A percentile compares a stretch with the other conserved stretches of the same genome.
Conservation (phyloP, 2,329 filamentous ascomycete species). For the Fusarium duplospermum region DNA sequence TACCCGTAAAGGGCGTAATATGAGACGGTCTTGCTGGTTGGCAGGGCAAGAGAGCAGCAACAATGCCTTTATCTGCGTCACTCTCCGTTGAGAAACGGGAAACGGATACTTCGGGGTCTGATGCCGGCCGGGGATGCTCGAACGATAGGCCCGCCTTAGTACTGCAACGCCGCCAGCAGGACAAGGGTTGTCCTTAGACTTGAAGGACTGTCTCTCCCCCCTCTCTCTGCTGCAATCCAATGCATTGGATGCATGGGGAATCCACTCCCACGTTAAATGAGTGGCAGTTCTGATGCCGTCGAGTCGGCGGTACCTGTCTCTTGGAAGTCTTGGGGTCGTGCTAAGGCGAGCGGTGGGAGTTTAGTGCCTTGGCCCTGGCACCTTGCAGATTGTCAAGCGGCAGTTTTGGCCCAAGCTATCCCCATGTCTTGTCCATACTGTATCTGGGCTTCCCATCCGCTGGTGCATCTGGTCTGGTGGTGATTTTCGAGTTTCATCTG, state of each 20-base stretch:
- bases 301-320: conserved; percentile 6
- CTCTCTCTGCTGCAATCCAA: background rate
- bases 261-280: conserved; percentile 13
- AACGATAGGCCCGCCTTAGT: conserved; percentile 12
- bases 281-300: conserved; percentile 3
- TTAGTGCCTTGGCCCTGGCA: conserved; percentile 26
- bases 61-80: background rate
- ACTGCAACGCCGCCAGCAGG: conserved; percentile 9
- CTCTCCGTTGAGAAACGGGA: conserved; percentile 21
- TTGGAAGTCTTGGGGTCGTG: conserved; percentile 1
- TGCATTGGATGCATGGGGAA: background rate
- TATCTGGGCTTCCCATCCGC: conserved; percentile 9
- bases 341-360: conserved; percentile 15
- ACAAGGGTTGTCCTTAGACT: conserved; percentile 3
- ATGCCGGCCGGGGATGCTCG: background rate
- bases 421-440: conserved; percentile 3
- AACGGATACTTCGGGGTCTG: conserved; percentile 3
- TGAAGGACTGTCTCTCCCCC: background rate
- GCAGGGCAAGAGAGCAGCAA: background rate
- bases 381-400: conserved; percentile 19
- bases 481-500: conserved; percentile 1
- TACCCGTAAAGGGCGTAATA: background rate
- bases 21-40: background rate
- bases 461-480: background rate
- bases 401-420: conserved; percentile 16